phyloP scores from a whole-genome alignment of 176 grass and related monocot species.

The Typha latifolia region DNA sequence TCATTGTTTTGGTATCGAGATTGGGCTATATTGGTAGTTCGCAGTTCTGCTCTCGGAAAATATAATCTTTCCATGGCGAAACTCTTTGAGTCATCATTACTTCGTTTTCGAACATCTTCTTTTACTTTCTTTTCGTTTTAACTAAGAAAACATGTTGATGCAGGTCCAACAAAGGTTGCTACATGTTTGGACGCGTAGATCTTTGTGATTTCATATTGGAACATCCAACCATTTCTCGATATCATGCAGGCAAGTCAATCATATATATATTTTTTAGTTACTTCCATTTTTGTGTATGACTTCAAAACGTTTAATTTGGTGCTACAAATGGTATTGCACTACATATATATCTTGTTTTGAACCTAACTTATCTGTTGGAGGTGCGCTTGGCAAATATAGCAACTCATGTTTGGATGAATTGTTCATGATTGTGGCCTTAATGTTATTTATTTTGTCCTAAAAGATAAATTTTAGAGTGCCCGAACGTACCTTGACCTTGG shows the following conservation, averaged over 20 bases:
- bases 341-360: background rate
- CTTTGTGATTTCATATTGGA: constrained; percentile 87
- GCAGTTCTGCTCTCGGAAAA: too few species aligned
- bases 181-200: constrained; percentile 92
- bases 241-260: constrained; percentile 64
- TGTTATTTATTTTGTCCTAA: too few species aligned
- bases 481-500: too few species aligned
- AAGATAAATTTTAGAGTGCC: too few species aligned
- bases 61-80: background rate
- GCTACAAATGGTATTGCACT: background rate
- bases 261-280: background rate
- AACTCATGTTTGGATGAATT: background rate
- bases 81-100: background rate
- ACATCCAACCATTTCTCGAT: constrained; percentile 77
- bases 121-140: constrained; percentile 1
- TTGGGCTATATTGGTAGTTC: too few species aligned
- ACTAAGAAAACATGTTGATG: constrained; percentile 9
- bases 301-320: background rate
- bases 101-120: background rate
- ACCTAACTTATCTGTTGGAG: background rate
- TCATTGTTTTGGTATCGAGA: too few species aligned
- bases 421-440: too few species aligned
- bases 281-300: background rate
- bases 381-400: background rate
- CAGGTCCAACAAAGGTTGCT: constrained; percentile 87